phyloP scores from a whole-genome alignment of 352 stramenopile genomes.

The Pythium insidiosum region DNA sequence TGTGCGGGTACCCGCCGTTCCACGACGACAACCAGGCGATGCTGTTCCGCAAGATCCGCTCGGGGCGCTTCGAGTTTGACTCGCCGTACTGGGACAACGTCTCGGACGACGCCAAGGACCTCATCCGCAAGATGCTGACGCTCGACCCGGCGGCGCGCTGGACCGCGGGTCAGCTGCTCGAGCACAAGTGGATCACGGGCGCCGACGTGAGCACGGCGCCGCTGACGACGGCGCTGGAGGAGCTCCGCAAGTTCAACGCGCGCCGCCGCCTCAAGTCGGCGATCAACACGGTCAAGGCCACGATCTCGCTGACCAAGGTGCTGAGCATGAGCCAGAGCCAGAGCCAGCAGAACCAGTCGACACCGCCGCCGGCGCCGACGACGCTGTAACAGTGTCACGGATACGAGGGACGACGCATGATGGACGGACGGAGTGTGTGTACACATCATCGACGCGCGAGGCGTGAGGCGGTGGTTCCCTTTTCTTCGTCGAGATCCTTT shows the following conservation, averaged over 20 bases:
- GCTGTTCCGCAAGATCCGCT: conserved; percentile 75
- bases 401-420: no score
- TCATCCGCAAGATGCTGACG: conserved; percentile 87
- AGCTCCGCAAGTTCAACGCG: conserved; percentile 91
- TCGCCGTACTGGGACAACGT: conserved; percentile 72
- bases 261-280: conserved; percentile 92
- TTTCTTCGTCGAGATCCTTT: no score
- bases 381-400: conserved; percentile 2
- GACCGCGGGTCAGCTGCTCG: conserved; percentile 56
- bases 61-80: conserved; percentile 57
- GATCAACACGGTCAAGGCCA: conserved; percentile 85
- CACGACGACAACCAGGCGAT: conserved; percentile 88
- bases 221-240: conserved; percentile 78
- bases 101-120: conserved; percentile 62
- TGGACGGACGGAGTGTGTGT: background rate
- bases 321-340: conserved; percentile 25
- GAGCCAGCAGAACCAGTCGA: conserved; percentile 21
- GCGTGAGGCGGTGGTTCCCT: no score
- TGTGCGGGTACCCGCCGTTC: conserved; percentile 82
- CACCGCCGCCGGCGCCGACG: conserved; percentile 20
- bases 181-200: conserved; percentile 88
- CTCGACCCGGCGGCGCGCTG: conserved; percentile 76
- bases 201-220: conserved; percentile 53
- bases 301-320: conserved; percentile 68
- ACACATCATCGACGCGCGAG: conserved; percentile 1